Percentiles rank a stretch among this genome's conserved stretches.
phyloP scores from a whole-genome alignment of 257 asterid species.

The Gentiana dahurica region DNA sequence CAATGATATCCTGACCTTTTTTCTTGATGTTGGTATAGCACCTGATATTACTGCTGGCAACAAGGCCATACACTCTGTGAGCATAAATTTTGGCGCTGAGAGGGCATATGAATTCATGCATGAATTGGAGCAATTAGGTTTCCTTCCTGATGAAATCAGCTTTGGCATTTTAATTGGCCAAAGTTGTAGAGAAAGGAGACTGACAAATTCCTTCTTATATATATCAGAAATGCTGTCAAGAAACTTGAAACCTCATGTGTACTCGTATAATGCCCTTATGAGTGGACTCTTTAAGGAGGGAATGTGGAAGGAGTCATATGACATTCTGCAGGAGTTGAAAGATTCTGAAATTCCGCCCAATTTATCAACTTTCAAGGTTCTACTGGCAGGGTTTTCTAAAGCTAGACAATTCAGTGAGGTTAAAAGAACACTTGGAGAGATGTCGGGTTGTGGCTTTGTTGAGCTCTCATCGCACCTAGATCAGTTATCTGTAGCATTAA shows the following conservation, averaged over 20 bases:
- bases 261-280: conserved; percentile 72
- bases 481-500: conserved; percentile 44
- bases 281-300: conserved; percentile 61
- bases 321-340: conserved; percentile 65
- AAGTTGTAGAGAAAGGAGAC: conserved; percentile 50
- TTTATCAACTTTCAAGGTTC: conserved; percentile 57
- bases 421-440: conserved; percentile 37
- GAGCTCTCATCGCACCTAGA: conserved; percentile 35
- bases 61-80: conserved; percentile 46
- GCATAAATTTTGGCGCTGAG: conserved; percentile 40
- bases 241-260: conserved; percentile 43
- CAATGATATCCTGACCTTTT: conserved; percentile 55
- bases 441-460: conserved; percentile 39
- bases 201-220: conserved; percentile 45
- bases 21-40: conserved; percentile 34
- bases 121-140: conserved; percentile 51
- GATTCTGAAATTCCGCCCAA: conserved; percentile 42
- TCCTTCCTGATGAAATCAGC: conserved; percentile 45
- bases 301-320: conserved; percentile 56
- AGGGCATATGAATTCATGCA: conserved; percentile 42
- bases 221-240: conserved; percentile 51
- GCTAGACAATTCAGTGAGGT: conserved; percentile 59
- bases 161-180: conserved; percentile 79
- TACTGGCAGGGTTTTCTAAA: conserved; percentile 65
- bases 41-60: conserved; percentile 48